Percentiles rank a stretch among this genome's conserved stretches.
Evolutionary conservation across 2,329 filamentous ascomycete genomes (phyloP).

Genomic region (Exophiala sp.): DNA sequence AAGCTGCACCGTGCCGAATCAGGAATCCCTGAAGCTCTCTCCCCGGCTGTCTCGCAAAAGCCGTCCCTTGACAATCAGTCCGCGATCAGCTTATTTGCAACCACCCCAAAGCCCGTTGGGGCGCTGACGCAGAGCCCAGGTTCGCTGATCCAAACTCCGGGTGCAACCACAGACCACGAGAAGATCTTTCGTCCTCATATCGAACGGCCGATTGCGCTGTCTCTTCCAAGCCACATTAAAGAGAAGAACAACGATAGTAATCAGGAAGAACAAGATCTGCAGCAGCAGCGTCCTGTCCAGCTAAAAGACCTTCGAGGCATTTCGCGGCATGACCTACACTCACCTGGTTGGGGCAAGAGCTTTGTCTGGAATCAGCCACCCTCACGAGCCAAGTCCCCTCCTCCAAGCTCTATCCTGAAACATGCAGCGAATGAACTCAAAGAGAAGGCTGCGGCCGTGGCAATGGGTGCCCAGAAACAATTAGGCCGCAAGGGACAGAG

Average conservation of each 20-base stretch:
- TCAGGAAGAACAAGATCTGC: slow-evolving; percentile 38
- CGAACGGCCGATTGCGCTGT: slow-evolving; percentile 20
- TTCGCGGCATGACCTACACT: slow-evolving; percentile 69
- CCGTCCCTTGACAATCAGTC: slow-evolving; percentile 1
- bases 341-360: slow-evolving; percentile 69
- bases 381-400: slow-evolving; percentile 69
- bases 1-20: neutral
- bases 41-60: slow-evolving; percentile 1
- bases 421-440: slow-evolving; percentile 40
- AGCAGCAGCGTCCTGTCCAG: slow-evolving; percentile 50
- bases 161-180: slow-evolving; percentile 42
- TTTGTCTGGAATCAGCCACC: slow-evolving; percentile 71
- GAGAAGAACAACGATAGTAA: slow-evolving; percentile 37
- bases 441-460: slow-evolving; percentile 14
- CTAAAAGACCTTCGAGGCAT: slow-evolving; percentile 46
- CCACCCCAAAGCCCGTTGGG: slow-evolving; percentile 1
- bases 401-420: slow-evolving; percentile 71
- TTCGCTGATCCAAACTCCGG: slow-evolving; percentile 34
- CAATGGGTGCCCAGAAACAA: slow-evolving; percentile 2
- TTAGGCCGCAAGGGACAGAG: slow-evolving; percentile 6
- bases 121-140: slow-evolving; percentile 11
- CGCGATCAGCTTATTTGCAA: slow-evolving; percentile 21
- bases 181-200: slow-evolving; percentile 36
- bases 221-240: slow-evolving; percentile 15
- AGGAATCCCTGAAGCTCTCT: neutral